Evolutionary conservation across 805 yeast genomes (phyloP), one percentile per base, ranked within the genome.

Genomic region (Zygoascus tannicola): DNA sequence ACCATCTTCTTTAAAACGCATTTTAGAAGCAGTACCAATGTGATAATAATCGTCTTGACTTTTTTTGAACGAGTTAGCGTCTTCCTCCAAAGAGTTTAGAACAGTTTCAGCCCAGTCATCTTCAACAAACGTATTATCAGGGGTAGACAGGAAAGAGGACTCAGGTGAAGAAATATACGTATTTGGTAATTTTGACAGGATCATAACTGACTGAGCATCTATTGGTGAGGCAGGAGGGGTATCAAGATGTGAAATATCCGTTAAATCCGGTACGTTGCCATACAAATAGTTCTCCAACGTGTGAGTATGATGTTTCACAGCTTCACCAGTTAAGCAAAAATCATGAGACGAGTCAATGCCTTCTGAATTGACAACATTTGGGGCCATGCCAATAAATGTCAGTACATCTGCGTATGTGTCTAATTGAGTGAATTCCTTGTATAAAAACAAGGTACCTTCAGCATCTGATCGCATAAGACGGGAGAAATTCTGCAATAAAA

Each of bases 371-470:
- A 41, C 42, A 35, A 39, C 22, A 30, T 44, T 48, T 23, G 50
- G 46, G 8, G 48, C 50, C 32, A 46, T 30, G 5, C 28, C 35
- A 14, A 40, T 41, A 32, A 48, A 50, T 5, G 40, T 19, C 8
- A 20, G 10, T 3, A 48, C 49, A 21, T 50, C 54, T 4, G 43
- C 50, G 19, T 43, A 16, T 8, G 46, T 38, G 20, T 48, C 47
- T n/a, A 50, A 45, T 45, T 48, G 52, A 10, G 51, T 48, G 44
- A 43, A 46, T 35, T 50, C 54, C 36, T 50, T 50, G 38, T 48
- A 48, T 10, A 48, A 32, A 32, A 46, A 48, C 21, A 50, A 41
- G 14, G 52, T 46, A 35, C 51, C 33, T 28, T 48, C 51, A n/a
- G 54, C 50, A 30, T 50, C 51, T 18, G 46, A 34, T 12, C 45